Conservation (phyloP, 257 asterid genomes). For the Primulina tabacum region DNA sequence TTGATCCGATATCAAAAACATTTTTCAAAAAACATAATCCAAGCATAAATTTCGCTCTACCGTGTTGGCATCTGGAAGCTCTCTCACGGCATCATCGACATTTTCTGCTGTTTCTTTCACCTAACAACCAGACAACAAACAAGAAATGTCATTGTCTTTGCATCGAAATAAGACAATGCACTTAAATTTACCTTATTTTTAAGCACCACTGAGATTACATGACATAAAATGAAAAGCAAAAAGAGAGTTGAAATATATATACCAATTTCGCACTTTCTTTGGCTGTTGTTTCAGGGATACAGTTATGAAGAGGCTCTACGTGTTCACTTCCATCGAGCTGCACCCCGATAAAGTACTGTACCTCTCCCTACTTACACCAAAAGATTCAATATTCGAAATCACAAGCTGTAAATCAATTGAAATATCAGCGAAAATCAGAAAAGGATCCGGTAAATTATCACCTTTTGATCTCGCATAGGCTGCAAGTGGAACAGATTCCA, state of each 20-base stretch:
- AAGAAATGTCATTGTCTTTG: not conserved
- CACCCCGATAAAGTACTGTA: conserved; percentile 94
- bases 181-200: not conserved
- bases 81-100: conserved; percentile 90
- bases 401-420: too few species aligned
- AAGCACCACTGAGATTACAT: not conserved
- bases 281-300: conserved; percentile 86
- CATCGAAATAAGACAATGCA: not conserved
- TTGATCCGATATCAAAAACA: conserved; percentile 2
- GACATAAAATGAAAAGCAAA: not conserved
- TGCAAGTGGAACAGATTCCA: conserved; percentile 98
- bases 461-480: conserved; percentile 99
- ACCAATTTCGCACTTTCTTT: conserved; percentile 75
- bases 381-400: not conserved
- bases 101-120: conserved; percentile 92
- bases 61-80: conserved; percentile 94
- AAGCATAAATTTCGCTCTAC: conserved; percentile 34
- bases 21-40: not conserved
- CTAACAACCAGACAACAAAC: conserved; percentile 36
- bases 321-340: conserved; percentile 96
- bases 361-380: conserved; percentile 73
- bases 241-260: conserved; percentile 13
- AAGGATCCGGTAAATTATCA: conserved; percentile 17
- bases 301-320: conserved; percentile 83
- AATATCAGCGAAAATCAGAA: too few species aligned